Percentiles rank a stretch among this genome's conserved stretches.
These are phyloP conservation scores for Boletales sp. DNA, from an alignment of 768 basidiomycete species.

Conservation along the genomic window DNA sequence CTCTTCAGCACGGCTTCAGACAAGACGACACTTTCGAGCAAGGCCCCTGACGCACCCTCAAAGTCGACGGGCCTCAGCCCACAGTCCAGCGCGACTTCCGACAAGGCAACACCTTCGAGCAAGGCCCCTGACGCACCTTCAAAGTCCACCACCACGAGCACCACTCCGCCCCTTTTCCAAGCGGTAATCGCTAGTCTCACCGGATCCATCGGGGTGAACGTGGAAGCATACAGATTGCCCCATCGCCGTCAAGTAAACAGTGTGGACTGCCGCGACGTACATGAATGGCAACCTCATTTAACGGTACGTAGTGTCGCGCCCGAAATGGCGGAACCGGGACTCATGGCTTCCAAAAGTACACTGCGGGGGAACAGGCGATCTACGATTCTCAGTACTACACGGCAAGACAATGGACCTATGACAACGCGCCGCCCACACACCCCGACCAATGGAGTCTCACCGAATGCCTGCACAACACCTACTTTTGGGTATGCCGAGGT, in stretches of 20 bases:
- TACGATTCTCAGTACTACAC: constrained; percentile 19
- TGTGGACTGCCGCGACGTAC: constrained; percentile 11
- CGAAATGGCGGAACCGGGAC: fast-evolving
- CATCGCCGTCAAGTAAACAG: background rate
- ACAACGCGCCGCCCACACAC: constrained; percentile 14
- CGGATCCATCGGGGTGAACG: background rate
- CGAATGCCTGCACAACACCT: background rate
- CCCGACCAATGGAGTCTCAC: constrained; percentile 16
- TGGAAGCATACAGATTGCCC: background rate
- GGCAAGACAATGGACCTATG: constrained; percentile 25
- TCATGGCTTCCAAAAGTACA: constrained; percentile 18
- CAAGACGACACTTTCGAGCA: too few species aligned
- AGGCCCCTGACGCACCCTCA: too few species aligned
- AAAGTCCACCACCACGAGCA: too few species aligned
- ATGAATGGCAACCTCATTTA: constrained; percentile 21
- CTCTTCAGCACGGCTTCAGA: too few species aligned
- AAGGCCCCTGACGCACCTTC: too few species aligned
- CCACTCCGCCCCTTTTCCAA: too few species aligned
- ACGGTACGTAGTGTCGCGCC: constrained; percentile 10
- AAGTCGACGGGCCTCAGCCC: too few species aligned
- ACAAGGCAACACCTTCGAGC: too few species aligned
- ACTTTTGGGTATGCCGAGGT: constrained; percentile 18
- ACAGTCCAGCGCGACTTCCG: too few species aligned
- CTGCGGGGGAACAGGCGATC: constrained; percentile 19
- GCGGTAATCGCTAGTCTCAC: too few species aligned